These are phyloP conservation scores for Spinacia oleracea DNA, from an alignment of 179 eudicot genomes.

Conservation along the genomic window DNA sequence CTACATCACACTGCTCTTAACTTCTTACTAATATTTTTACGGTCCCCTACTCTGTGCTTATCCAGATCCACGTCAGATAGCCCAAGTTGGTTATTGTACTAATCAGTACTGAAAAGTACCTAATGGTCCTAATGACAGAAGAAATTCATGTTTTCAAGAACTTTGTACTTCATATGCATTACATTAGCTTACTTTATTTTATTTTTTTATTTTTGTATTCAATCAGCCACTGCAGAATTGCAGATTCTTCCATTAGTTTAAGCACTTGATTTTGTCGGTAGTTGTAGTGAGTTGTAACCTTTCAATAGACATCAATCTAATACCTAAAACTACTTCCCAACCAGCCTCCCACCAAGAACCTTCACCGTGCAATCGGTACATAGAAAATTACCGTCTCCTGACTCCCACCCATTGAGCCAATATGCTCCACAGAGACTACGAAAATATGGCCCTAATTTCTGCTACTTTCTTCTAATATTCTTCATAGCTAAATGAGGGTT, in stretches of 20 bases:
- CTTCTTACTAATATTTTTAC: not conserved
- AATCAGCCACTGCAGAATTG: not conserved
- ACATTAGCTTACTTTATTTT: not conserved
- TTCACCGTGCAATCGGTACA: too few species aligned
- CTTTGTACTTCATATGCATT: not conserved
- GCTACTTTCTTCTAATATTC: not conserved
- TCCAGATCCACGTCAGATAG: not conserved
- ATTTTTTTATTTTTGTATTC: too few species aligned
- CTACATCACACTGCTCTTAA: not conserved
- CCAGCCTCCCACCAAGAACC: too few species aligned
- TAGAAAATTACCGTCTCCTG: too few species aligned
- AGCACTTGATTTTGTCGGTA: not conserved
- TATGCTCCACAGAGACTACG: not conserved
- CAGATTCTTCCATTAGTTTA: not conserved
- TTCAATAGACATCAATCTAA: not conserved
- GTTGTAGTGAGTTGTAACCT: not conserved
- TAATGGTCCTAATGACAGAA: not conserved
- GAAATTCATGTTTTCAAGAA: not conserved
- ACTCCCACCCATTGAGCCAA: not conserved
- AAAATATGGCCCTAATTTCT: too few species aligned
- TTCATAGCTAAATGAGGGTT: slow-evolving; percentile 1
- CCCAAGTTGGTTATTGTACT: not conserved
- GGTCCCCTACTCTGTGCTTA: not conserved
- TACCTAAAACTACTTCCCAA: not conserved
- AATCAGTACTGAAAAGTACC: not conserved